Percentiles rank a stretch among this genome's conserved stretches.
Conservation (phyloP, 176 grass and related monocot genomes). For the Elymus sibiricus region DNA sequence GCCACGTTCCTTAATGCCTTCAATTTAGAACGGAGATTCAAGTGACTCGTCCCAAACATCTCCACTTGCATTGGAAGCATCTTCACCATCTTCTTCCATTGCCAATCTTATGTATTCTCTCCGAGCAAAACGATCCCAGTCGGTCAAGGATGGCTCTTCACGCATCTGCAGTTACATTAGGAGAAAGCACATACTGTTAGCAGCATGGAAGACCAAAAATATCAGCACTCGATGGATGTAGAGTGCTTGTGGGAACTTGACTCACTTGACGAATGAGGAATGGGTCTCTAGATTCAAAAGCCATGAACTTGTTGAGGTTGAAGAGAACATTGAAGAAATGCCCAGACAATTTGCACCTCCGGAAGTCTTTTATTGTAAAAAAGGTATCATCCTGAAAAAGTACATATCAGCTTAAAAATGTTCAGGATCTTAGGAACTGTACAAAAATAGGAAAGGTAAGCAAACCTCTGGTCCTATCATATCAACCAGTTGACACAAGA, state of each 20-base stretch:
- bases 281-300: slow-evolving; percentile 91
- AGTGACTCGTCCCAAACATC: slow-evolving; percentile 94
- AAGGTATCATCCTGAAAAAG: slow-evolving; percentile 60
- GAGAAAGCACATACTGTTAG: slow-evolving; percentile 12
- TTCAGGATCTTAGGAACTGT: neutral
- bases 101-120: slow-evolving; percentile 93
- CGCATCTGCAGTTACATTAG: slow-evolving; percentile 67
- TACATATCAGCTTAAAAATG: slow-evolving; percentile 21
- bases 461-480: slow-evolving; percentile 87
- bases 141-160: slow-evolving; percentile 89
- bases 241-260: slow-evolving; percentile 3
- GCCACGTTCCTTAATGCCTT: neutral
- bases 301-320: slow-evolving; percentile 96
- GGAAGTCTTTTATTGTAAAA: slow-evolving; percentile 73
- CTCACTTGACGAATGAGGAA: slow-evolving; percentile 96
- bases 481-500: slow-evolving; percentile 92
- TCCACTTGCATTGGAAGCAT: slow-evolving; percentile 96
- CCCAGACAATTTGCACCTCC: slow-evolving; percentile 75
- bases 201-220: neutral
- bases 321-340: slow-evolving; percentile 96
- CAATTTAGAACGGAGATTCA: slow-evolving; percentile 77
- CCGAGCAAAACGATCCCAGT: slow-evolving; percentile 93
- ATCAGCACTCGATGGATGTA: neutral
- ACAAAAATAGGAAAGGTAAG: slow-evolving; percentile 26
- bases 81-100: slow-evolving; percentile 98